Base-by-base conservation (phyloP, 441 rosid species). In the Geranium incanum region DNA sequence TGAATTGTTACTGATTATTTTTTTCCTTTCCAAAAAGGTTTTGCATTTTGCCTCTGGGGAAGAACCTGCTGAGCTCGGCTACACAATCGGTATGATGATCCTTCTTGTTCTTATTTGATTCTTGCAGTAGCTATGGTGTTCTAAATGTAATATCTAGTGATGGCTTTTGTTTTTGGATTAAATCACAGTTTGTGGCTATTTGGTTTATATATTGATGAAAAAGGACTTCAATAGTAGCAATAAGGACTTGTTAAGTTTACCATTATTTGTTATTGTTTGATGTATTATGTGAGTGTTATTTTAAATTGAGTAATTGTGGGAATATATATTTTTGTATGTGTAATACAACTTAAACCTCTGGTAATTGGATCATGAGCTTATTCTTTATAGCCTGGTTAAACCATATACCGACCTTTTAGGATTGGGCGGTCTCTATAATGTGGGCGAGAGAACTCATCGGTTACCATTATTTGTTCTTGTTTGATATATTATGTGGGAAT, bases 21-120 rank as follows among this genome's bases (percentile, higher is more conserved):
- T 19, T 19, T 45, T 52, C 67, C 13, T 23, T 21, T 67, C 57
- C 67, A 21, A 41, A 28, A 74, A 86, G 88, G 90, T 84, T 85
- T 75, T 87, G 88, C 72, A 68, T 87, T 19, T 15, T 87, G 80
- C 91, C 91, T 39, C 79, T 85, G 13, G 80, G 78, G 0, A 81
- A 81, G 69, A 63, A 79, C 72, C 66, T 82, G 68, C 70, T 82
- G 59, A 77, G 72, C 45, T 19, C 77, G 0, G 83, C 91, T 68
- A 72, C 86, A 0, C 72, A 76, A 2, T 81, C 87, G 37, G 87
- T 84, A 82, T 45, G 79, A 38, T 74, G 43, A 62, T 15, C 36
- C 36, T 71, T 21, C 43, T 16, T 62, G 28, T 43, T n/a, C 70
- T 43, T 23, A 55, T 15, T 70, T 67, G 28, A 1, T 9, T 67